Conservation (phyloP, 169 alveolate genomes). For the Pseudocohnilembus persalinus region DNA sequence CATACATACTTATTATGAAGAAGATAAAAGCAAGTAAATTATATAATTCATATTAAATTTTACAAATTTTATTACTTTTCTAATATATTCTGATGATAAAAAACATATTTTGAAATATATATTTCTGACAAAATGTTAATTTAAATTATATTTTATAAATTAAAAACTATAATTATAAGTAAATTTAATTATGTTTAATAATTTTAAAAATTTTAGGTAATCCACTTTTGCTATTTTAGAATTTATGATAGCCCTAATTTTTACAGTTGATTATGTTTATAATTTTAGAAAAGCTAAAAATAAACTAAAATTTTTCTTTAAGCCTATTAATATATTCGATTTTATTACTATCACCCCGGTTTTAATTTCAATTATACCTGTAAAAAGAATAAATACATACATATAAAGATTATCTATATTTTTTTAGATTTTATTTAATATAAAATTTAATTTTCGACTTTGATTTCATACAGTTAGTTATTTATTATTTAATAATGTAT, state of each 20-base stretch:
- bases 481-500: background rate
- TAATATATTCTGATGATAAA: too few species aligned
- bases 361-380: background rate
- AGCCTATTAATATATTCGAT: background rate
- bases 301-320: conserved; percentile 14
- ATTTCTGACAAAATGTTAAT: too few species aligned
- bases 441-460: too few species aligned
- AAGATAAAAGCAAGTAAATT: conserved; percentile 2
- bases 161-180: background rate
- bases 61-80: background rate
- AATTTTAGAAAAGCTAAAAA: conserved; percentile 1
- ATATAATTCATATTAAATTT: background rate
- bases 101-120: too few species aligned
- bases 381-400: background rate
- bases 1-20: conserved; percentile 11
- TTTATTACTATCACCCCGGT: conserved; percentile 11
- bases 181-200: background rate
- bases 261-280: conserved; percentile 5
- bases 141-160: background rate
- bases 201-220: background rate
- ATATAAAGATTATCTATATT: too few species aligned
- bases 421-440: too few species aligned
- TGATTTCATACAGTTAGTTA: too few species aligned
- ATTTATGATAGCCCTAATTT: conserved; percentile 8
- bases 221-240: conserved; percentile 3